A percentile compares a stretch with the other conserved stretches of the same genome.
These are phyloP conservation scores for Mitragyna speciosa DNA, from an alignment of 257 asterid genomes.

Conservation along the genomic window DNA sequence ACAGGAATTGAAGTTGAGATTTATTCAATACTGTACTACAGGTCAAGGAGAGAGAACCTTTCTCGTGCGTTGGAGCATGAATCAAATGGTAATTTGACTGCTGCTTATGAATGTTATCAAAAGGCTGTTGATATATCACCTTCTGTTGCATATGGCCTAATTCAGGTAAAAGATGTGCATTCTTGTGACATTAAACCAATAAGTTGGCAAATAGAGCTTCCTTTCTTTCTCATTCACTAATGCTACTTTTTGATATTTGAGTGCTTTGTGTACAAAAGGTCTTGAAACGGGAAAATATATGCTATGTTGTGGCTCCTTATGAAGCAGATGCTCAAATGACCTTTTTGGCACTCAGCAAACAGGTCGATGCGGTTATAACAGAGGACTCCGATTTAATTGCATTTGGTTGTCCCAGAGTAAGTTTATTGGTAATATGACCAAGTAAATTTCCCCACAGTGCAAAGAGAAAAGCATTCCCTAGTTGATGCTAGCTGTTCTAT, in stretches of 20 bases:
- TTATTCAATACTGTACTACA: conserved; percentile 25
- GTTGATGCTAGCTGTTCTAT: not conserved
- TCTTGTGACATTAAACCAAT: not conserved
- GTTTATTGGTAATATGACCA: conserved; percentile 21
- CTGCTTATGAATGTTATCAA: conserved; percentile 94
- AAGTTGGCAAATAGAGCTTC: not conserved
- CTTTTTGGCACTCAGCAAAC: conserved; percentile 72
- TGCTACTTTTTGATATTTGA: conserved; percentile 9
- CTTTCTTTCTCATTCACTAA: conserved; percentile 8
- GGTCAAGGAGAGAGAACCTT: conserved; percentile 85
- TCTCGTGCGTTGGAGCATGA: conserved; percentile 93
- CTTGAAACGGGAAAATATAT: conserved; percentile 63
- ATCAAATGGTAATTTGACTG: conserved; percentile 74
- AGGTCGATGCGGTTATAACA: conserved; percentile 89
- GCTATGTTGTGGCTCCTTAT: conserved; percentile 88
- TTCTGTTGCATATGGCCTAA: conserved; percentile 81
- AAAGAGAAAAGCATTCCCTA: not conserved
- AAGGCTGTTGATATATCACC: conserved; percentile 99
- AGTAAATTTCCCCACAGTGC: not conserved
- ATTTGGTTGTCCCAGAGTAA: conserved; percentile 95
- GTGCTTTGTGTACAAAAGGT: conserved; percentile 47
- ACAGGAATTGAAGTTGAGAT: conserved; percentile 1
- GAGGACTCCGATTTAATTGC: conserved; percentile 95
- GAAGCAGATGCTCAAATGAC: conserved; percentile 99
- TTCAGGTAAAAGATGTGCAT: conserved; percentile 56